A percentile compares a stretch with the other conserved stretches of the same genome.
These are phyloP conservation scores for Cladosporium cucumerinum DNA, from an alignment of 2,329 filamentous ascomycete genomes.

Conservation along the genomic window DNA sequence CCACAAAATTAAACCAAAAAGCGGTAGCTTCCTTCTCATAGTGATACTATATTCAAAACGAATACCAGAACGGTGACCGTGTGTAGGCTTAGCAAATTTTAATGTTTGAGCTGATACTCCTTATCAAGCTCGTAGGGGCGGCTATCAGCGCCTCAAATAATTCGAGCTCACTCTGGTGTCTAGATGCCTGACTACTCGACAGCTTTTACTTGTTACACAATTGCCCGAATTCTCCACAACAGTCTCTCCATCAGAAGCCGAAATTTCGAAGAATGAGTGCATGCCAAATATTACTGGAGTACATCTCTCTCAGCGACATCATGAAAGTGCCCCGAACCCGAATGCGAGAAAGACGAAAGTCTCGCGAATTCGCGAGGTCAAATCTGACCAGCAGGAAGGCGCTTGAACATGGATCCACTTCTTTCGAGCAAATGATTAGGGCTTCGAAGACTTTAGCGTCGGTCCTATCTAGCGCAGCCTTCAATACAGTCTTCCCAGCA, in stretches of 20 bases:
- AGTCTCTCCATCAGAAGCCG: background rate
- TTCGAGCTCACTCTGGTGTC: background rate
- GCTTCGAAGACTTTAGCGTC: background rate
- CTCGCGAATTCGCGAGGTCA: background rate
- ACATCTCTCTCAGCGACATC: too few relatives aligned
- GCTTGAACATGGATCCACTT: background rate
- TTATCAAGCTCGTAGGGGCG: too few relatives aligned
- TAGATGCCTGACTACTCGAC: background rate
- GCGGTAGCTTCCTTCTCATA: too few relatives aligned
- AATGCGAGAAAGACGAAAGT: background rate
- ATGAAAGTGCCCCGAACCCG: background rate
- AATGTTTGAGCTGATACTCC: too few relatives aligned
- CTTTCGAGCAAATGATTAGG: background rate
- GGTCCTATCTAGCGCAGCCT: background rate
- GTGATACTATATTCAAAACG: too few relatives aligned
- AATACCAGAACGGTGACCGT: too few relatives aligned
- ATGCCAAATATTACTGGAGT: background rate
- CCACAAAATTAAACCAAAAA: too few relatives aligned
- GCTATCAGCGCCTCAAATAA: background rate
- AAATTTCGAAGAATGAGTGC: background rate
- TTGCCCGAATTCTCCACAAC: too few relatives aligned
- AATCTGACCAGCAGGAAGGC: background rate
- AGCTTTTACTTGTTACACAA: too few relatives aligned
- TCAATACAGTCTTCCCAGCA: background rate
- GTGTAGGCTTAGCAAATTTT: too few relatives aligned